Percentiles rank a stretch among this genome's conserved stretches.
These are phyloP conservation scores for Xerocomus nothofagi DNA, from an alignment of 1,284 basidiomycete genomes.

Conservation along the genomic window DNA sequence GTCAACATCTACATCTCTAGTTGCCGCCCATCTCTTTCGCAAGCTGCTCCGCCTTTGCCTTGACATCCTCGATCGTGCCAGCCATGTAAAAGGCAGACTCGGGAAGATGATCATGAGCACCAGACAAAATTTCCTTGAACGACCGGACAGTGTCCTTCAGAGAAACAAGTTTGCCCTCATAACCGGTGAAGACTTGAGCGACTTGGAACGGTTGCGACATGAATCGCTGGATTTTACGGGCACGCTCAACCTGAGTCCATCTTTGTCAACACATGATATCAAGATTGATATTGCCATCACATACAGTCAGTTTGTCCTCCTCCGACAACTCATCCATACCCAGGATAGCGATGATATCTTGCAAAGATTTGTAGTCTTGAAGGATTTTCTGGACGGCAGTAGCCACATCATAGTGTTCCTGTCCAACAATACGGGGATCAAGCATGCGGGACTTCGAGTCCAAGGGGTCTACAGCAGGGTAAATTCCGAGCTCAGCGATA, in stretches of 20 bases:
- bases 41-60: slow-evolving; percentile 94
- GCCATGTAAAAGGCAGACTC: slow-evolving; percentile 96
- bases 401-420: slow-evolving; percentile 94
- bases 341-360: slow-evolving; percentile 95
- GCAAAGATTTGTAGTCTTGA: slow-evolving; percentile 99
- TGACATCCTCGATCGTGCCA: slow-evolving; percentile 93
- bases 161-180: slow-evolving; percentile 93
- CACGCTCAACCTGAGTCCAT: slow-evolving; percentile 71
- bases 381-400: slow-evolving; percentile 98
- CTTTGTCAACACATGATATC: slow-evolving; percentile 6
- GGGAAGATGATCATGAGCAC: slow-evolving; percentile 84
- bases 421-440: slow-evolving; percentile 93
- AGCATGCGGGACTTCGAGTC: slow-evolving; percentile 99
- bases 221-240: slow-evolving; percentile 93
- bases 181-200: slow-evolving; percentile 99
- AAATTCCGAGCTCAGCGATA: slow-evolving; percentile 99
- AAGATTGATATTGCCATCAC: slow-evolving; percentile 17
- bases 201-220: slow-evolving; percentile 99
- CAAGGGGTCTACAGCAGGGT: slow-evolving; percentile 98
- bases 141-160: slow-evolving; percentile 92
- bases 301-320: slow-evolving; percentile 97
- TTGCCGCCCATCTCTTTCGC: slow-evolving; percentile 84
- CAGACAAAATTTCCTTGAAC: slow-evolving; percentile 95
- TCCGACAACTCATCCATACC: slow-evolving; percentile 99
- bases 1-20: slow-evolving; percentile 37